Base-by-base conservation (phyloP, 495 filamentous ascomycete species). In the Penicillium fimorum region DNA sequence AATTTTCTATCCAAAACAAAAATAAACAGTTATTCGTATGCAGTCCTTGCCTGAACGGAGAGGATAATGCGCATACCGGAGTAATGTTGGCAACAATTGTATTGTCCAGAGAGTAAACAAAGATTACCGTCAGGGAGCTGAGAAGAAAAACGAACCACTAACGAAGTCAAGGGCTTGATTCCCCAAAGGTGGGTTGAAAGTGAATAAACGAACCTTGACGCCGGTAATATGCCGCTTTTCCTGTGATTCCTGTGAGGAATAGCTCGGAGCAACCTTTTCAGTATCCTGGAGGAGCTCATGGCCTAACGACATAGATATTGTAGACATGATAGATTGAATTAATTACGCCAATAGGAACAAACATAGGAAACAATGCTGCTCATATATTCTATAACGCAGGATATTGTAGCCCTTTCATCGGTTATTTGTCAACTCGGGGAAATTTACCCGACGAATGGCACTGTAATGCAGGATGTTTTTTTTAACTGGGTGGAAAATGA, bases 21-120 rank as follows among this genome's bases (percentile, higher is more conserved):
- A 25, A 25, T 5, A 25, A n/a, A n/a, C 5, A 25, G 25, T 25
- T 25, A 25, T 25, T 25, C 2, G 25, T 25, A 25, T 25, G 25
- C 2, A 5, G 25, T 25, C 5, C 25, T 25, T 25, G 25, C 2
- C 25, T 25, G 25, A 25, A 5, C 2, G 25, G 25, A 15, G 17
- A 24, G 18, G 4, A 25, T 22, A 5, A 9, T 18, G 17, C 10
- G 13, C 42, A 1, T 47, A 55, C 70, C 22, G 72, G 74, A 61
- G 82, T 78, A 30, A 85, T 69, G 48, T 82, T 77, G 29, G 82
- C 83, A 5, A 81, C 80, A 20, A 84, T 78, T 46, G 83, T 86
- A 42, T 79, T 80, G 62, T 86, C 82, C 4, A 84, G 71, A 30
- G 78, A 76, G 52, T 79, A 82, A 7, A 83, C 60, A 43, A 84